These are phyloP conservation scores for Fusarium kyushuense DNA, from an alignment of 2,329 filamentous ascomycete species.

Conservation along the genomic window DNA sequence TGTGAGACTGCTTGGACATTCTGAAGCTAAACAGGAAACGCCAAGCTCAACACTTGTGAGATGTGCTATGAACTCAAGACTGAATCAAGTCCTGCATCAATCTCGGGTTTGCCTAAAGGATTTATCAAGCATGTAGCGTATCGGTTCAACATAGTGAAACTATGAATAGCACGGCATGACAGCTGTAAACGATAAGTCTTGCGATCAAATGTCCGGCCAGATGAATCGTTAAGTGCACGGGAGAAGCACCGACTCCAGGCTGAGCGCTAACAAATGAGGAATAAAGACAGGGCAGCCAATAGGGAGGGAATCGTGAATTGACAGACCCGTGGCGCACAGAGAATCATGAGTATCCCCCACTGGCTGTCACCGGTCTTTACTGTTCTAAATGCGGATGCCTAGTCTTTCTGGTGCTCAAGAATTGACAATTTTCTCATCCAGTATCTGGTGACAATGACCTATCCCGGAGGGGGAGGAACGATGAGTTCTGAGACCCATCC, in stretches of 20 bases:
- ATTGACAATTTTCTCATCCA: neutral
- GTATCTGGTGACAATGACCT: neutral
- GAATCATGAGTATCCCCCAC: neutral
- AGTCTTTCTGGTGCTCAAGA: neutral
- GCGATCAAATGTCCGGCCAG: constrained; percentile 5
- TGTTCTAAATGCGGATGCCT: neutral
- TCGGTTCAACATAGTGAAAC: constrained; percentile 8
- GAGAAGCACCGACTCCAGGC: neutral
- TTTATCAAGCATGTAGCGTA: constrained; percentile 10
- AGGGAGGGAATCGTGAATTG: constrained; percentile 12
- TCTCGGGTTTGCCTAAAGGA: constrained; percentile 12
- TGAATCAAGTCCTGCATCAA: neutral
- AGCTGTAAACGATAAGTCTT: constrained; percentile 8
- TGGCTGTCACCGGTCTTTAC: constrained; percentile 9
- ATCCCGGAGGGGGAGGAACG: neutral
- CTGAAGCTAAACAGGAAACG: constrained; percentile 32
- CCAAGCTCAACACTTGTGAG: constrained; percentile 13
- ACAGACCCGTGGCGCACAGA: constrained; percentile 23
- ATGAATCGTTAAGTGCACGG: constrained; percentile 6
- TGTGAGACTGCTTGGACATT: constrained; percentile 23
- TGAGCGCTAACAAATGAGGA: constrained; percentile 9
- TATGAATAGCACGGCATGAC: constrained; percentile 28
- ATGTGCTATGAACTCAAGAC: neutral
- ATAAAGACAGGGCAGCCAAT: constrained; percentile 26
- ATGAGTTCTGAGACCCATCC: neutral